Base-by-base conservation (phyloP, 2,329 filamentous ascomycete genomes). In the Aotearoamyces nothofagi region DNA sequence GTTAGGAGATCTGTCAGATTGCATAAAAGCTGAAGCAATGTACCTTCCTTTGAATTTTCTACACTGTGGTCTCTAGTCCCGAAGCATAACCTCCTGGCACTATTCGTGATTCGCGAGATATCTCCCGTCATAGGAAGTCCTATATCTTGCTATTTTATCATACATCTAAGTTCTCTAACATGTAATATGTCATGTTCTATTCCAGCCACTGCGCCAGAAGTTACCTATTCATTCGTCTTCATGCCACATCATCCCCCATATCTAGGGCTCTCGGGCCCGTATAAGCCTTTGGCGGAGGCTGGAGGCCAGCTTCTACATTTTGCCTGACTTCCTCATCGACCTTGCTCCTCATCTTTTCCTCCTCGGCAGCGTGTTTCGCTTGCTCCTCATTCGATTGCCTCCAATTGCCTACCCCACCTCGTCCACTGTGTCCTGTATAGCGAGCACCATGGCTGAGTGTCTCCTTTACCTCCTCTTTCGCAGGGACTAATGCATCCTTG, bases 341-440 rank as follows among this genome's bases (percentile, higher is more conserved):
- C 32, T 55, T 51, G 14, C 53, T 50, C 26, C 42, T 49, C 42
- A 39, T 51, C 33, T 41, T 44, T 37, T 45, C 40, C 38, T 50
- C 45, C 8, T 28, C 26, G 5, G 19, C 39, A 23, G 24, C 31
- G 28, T 43, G 45, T 9, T 42, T 47, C 13, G 33, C 30, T 16
- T 38, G 33, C 15, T 41, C 40, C 26, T 38, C 36, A 26, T 29
- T 46, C 24, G 33, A 36, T 15, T 40, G 36, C 13, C 46, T 47
- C 24, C 61, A 72, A 46, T 71, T 72, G 2, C 67, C 69, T 1
- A 64, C 65, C n/a, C 68, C 68, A 14, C 68, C 69, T 4, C 68
- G 58, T 0, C 69, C 68, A 5, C 50, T 26, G 34, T 30, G 16
- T 14, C 14, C 19, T 20, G 7, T 7, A 20, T 8, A 8, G 7